These are phyloP conservation scores for Rutstroemia sp. DNA, from an alignment of 2,329 filamentous ascomycete species.

Conservation along the genomic window DNA sequence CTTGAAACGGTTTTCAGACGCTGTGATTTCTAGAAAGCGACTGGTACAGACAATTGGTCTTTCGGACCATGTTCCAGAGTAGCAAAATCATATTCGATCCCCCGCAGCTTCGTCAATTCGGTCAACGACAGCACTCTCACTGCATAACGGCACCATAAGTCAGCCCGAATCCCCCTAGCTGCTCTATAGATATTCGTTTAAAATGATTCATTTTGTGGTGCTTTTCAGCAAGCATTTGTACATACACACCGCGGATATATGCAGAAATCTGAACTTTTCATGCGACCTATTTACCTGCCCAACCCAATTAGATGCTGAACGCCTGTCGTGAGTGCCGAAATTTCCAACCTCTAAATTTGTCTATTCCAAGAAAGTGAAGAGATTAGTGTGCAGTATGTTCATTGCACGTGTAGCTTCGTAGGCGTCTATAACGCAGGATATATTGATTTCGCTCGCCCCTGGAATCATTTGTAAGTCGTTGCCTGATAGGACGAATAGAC, in stretches of 20 bases:
- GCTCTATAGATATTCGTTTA: no score
- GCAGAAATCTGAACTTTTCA: not conserved
- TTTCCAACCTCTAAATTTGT: constrained; percentile 10
- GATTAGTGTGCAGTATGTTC: constrained; percentile 91
- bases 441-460: constrained; percentile 99
- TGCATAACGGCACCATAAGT: no score
- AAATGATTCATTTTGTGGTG: not conserved
- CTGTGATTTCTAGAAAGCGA: not conserved
- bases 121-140: no score
- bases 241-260: constrained; percentile 2
- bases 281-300: constrained; percentile 1
- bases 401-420: constrained; percentile 86
- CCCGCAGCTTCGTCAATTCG: no score
- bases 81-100: no score
- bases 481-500: not conserved
- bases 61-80: not conserved
- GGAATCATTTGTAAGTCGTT: not conserved
- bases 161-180: no score
- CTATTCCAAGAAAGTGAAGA: constrained; percentile 86
- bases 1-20: not conserved
- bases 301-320: not conserved
- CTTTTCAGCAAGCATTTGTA: constrained; percentile 2
- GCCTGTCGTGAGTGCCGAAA: not conserved
- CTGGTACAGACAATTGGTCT: not conserved
- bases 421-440: constrained; percentile 93